phyloP scores from a whole-genome alignment of 1,284 basidiomycete species.

The Malassezia pachydermatis region DNA sequence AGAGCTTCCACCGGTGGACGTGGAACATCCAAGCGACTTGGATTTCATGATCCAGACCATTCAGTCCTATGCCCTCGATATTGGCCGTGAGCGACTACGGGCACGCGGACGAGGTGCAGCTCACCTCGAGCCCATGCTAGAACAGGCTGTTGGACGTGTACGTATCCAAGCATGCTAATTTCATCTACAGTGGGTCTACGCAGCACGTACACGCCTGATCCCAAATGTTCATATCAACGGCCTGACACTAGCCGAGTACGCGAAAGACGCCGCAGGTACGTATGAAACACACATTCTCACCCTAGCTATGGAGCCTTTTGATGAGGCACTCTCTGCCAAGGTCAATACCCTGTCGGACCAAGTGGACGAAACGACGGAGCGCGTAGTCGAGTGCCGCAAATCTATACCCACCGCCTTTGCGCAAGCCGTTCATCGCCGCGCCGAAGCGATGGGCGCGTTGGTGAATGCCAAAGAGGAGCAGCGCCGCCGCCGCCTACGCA shows the following conservation, averaged over 20 bases:
- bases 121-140: conserved; percentile 9
- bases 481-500: conserved; percentile 10
- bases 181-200: conserved; percentile 16
- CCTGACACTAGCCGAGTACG: conserved; percentile 10
- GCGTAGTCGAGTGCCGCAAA: conserved; percentile 13
- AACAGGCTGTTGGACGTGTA: conserved; percentile 14
- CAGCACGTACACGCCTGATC: conserved; percentile 14
- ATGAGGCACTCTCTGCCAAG: conserved; percentile 6
- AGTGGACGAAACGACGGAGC: conserved; percentile 15
- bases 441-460: conserved; percentile 3
- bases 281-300: neutral
- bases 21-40: conserved; percentile 17
- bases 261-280: conserved; percentile 14
- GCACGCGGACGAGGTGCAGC: conserved; percentile 6
- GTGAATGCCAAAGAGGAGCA: conserved; percentile 13
- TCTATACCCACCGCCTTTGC: conserved; percentile 8
- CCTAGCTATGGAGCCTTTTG: conserved; percentile 16
- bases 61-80: conserved; percentile 5
- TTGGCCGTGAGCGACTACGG: conserved; percentile 8
- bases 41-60: conserved; percentile 14
- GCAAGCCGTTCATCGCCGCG: conserved; percentile 4
- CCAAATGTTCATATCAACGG: conserved; percentile 16
- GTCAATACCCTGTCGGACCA: conserved; percentile 10
- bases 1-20: conserved; percentile 16
- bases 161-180: neutral